Evolutionary conservation across 202 grass and related monocot species (phyloP), one percentile per base, ranked within the genome.

Genomic region (Panicum hallii): DNA sequence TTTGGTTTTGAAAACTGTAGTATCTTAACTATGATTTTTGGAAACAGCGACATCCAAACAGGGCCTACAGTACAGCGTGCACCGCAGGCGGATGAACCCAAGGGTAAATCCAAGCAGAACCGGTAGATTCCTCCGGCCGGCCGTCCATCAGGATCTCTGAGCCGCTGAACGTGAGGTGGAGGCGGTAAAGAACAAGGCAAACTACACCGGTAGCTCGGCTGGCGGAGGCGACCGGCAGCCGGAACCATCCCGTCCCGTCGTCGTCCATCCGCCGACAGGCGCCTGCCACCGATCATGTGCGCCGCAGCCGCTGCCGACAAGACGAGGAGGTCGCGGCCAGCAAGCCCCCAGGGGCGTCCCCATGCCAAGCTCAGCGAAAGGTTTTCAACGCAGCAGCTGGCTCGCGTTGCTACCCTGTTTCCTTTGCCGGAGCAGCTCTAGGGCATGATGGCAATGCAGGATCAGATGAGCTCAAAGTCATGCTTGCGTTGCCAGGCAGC

Each of bases 221-320:
- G 75, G 67, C 55, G 23, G 63, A 7, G 79, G 38, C 67, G 26
- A 48, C 67, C 50, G 63, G 82, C 73, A 78, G 47, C 84, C 70
- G 75, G 75, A 90, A 75, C 75, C 85, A 87, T 90, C 80, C 56
- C 84, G 75, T 75, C 72, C 30, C 72, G 49, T 85, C 82, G 70
- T 80, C 75, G 20, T 45, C 34, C 32, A 81, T 42, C 70, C 43
- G 63, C 36, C 63, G 72, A 78, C 86, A 83, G 54, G 11, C 79
- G 22, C 43, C 79, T 83, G 85, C 63, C 70, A 63, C 70, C 20
- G 80, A 53, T 80, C 89, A 90, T 90, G 89, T 84, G 89, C 89
- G 32, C 79, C 61, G 74, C 79, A 63, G 20, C 67, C 60, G 49
- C 82, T 87, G 79, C 68, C 68, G 80, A 82, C 67, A 90, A 60